Percentiles rank a stretch among this genome's conserved stretches.
Conservation (phyloP, 1,284 basidiomycete species). For the Singerocomus inundabilis region DNA sequence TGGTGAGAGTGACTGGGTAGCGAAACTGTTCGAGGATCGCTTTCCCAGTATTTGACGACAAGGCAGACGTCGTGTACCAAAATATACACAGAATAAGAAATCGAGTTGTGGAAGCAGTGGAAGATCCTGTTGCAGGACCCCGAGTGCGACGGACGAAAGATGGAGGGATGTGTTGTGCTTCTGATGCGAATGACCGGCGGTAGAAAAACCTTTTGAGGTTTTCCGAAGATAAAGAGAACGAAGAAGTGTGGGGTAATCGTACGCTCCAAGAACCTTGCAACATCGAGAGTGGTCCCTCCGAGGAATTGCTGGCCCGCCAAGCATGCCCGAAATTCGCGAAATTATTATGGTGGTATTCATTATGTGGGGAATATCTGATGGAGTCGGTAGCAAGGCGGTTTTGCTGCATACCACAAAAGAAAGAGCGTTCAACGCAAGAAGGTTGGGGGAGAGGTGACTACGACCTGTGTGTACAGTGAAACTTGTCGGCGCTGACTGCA, state of each 20-base stretch:
- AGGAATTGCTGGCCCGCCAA: constrained; percentile 29
- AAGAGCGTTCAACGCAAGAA: constrained; percentile 1
- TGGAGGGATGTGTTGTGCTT: constrained; percentile 17
- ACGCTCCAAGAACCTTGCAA: constrained; percentile 8
- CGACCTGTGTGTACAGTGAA: constrained; percentile 2
- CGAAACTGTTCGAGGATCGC: constrained; percentile 84
- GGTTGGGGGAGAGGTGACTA: neutral
- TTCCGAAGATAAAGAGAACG: constrained; percentile 11
- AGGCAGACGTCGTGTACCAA: constrained; percentile 83
- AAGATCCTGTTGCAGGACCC: constrained; percentile 7
- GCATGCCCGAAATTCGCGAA: constrained; percentile 12
- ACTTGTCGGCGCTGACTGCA: neutral
- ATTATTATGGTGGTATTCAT: constrained; percentile 19
- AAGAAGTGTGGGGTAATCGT: constrained; percentile 2
- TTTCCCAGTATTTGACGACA: constrained; percentile 90
- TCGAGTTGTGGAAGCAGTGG: constrained; percentile 32
- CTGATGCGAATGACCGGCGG: constrained; percentile 15
- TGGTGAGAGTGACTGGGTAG: constrained; percentile 91
- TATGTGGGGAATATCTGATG: constrained; percentile 19
- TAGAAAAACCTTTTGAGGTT: constrained; percentile 22
- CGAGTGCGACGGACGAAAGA: constrained; percentile 28
- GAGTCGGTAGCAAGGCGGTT: constrained; percentile 3
- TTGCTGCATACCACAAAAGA: constrained; percentile 26
- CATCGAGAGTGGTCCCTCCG: constrained; percentile 10
- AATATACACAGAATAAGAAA: constrained; percentile 71